Conservation (phyloP, 768 basidiomycete genomes). For the Tulasnella sp. region DNA sequence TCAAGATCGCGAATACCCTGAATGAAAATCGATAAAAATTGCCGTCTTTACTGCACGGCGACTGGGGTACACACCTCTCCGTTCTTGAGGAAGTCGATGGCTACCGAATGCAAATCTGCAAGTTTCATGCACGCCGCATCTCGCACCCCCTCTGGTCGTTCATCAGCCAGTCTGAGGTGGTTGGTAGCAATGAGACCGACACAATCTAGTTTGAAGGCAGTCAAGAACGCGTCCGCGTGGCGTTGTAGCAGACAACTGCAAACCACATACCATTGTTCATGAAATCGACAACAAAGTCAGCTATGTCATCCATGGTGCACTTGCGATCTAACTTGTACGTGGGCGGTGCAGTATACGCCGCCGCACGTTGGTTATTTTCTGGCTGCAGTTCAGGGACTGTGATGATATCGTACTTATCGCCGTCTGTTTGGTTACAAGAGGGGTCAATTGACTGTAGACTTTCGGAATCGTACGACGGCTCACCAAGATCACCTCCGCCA, state of each 20-base stretch:
- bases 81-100: slow-evolving; percentile 20
- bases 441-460: background rate
- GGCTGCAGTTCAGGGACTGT: background rate
- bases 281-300: slow-evolving; percentile 20
- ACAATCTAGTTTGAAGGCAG: slow-evolving; percentile 1
- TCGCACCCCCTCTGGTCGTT: slow-evolving; percentile 16
- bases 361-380: background rate
- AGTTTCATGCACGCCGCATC: slow-evolving; percentile 19
- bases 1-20: too few relatives aligned
- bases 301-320: slow-evolving; percentile 18
- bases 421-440: too few relatives aligned
- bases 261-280: slow-evolving; percentile 16
- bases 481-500: slow-evolving; percentile 20
- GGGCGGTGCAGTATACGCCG: background rate
- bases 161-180: slow-evolving; percentile 21
- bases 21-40: too few relatives aligned
- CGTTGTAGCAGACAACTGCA: background rate
- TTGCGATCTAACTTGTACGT: slow-evolving; percentile 8
- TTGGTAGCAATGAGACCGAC: slow-evolving; percentile 19
- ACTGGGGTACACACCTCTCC: background rate
- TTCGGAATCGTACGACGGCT: background rate
- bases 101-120: slow-evolving; percentile 19
- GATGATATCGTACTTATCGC: slow-evolving; percentile 13
- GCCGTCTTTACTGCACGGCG: too few relatives aligned
- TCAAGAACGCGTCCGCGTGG: background rate